Evolutionary conservation across 2,329 filamentous ascomycete species (phyloP), one percentile per base, ranked within the genome.

Genomic region (Epichloe amarillans): DNA sequence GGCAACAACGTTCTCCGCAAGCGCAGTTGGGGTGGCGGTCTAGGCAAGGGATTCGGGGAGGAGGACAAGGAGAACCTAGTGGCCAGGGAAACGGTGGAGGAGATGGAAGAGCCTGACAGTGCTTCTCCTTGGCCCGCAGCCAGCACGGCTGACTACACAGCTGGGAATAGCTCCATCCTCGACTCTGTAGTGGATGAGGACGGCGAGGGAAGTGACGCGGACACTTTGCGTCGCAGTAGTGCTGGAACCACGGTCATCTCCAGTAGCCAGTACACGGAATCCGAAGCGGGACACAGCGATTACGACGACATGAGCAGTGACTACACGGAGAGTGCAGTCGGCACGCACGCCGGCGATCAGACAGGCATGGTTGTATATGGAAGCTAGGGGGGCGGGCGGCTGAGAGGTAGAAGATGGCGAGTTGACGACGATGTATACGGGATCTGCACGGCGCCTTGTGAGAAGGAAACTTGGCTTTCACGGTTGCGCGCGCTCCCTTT

Each of bases 1-100:
- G 62, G 57, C 21, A 72, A 73, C n/a, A 72, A 73, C 26, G 69
- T 71, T 0, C 63, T 79, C 45, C 75, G 85, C 46, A 88, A 89
- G 67, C 72, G 75, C 42, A 88, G 84, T 60, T 88, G 84, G 84
- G 80, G 76, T 33, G 78, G 76, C 15, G 71, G 64, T 50, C 61
- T 61, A 43, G 63, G 63, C 50, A 78, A 76, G 61, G 67, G 66
- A 2, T 74, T 76, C 48, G 76, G 72, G 4, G 74, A 76, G 23
- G 66, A 79, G 17, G 72, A 78, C 52, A 83, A 84, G 64, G 82
- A 84, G 61, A 84, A 85, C 56, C 69, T 82, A 38, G 67, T 69
- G 5, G 69, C 84, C 39, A 72, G 73, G n/a, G 82, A 86, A 61
- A 77, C 75, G 46, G 76, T 82, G 41, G 82, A 86, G 53, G 80